Percentiles rank a stretch among this genome's conserved stretches.
phyloP scores from a whole-genome alignment of 2,329 filamentous ascomycete species.

The Penicillium sp. region DNA sequence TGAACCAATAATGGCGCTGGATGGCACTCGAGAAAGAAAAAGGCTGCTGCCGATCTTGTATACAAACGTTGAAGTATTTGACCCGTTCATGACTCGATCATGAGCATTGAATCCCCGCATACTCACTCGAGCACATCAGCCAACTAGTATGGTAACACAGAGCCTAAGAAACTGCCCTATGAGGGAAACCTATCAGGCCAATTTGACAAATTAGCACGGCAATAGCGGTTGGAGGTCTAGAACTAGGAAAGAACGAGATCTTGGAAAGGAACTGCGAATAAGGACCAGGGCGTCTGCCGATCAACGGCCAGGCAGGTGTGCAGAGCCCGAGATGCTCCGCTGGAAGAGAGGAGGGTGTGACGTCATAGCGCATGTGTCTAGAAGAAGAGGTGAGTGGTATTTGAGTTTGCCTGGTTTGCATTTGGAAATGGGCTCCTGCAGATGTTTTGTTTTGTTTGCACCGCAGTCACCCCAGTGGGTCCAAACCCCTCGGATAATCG shows the following conservation, averaged over 20 bases:
- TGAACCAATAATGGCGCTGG: neutral
- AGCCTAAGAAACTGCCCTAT: constrained; percentile 2
- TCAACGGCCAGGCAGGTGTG: neutral
- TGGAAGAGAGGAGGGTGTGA: neutral
- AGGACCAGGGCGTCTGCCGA: constrained; percentile 2
- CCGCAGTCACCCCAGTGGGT: neutral
- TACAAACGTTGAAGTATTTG: too few species aligned
- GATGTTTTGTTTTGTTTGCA: neutral
- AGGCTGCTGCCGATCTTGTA: neutral
- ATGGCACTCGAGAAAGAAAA: constrained; percentile 8
- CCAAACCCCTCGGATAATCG: constrained; percentile 5
- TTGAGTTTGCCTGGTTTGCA: neutral
- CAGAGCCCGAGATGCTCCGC: constrained; percentile 4
- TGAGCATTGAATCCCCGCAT: constrained; percentile 5
- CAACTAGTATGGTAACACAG: neutral
- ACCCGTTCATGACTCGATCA: too few species aligned
- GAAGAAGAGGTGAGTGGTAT: too few species aligned
- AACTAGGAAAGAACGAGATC: neutral
- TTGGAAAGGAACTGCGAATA: too few species aligned
- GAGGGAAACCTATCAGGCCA: neutral
- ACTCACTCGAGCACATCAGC: too few species aligned
- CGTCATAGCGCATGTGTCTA: neutral
- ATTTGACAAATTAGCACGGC: neutral
- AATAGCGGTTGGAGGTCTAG: constrained; percentile 3
- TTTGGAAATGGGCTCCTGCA: neutral